phyloP scores from a whole-genome alignment of 176 grass and related monocot species.

The Oryza longistaminata region DNA sequence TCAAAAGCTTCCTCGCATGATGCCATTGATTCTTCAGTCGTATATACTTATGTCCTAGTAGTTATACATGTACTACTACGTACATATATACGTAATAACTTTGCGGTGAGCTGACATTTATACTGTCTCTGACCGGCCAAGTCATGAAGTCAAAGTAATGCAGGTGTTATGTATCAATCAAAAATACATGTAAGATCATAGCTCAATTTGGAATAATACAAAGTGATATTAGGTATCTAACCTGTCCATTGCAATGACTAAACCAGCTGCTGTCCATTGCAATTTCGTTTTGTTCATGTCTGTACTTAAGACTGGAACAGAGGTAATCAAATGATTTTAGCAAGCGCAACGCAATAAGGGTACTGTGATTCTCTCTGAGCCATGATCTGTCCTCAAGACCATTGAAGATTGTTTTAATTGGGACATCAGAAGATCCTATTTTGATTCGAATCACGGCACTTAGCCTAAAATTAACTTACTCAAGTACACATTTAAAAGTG shows the following conservation, averaged over 20 bases:
- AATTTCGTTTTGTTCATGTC: not conserved
- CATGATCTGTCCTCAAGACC: not conserved
- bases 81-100: not conserved
- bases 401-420: constrained; percentile 8
- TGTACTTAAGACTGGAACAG: not conserved
- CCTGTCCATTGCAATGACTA: not conserved
- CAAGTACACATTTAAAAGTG: not conserved
- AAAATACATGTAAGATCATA: not conserved
- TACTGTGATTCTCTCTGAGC: not conserved
- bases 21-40: not conserved
- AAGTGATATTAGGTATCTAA: not conserved
- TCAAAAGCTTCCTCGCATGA: constrained; percentile 65
- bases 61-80: not conserved
- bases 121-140: not conserved
- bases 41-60: no score
- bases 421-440: not conserved
- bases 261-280: no score
- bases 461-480: not conserved
- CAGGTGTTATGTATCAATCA: not conserved
- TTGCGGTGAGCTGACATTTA: not conserved
- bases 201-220: not conserved
- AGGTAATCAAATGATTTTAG: not conserved
- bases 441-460: not conserved
- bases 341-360: not conserved
- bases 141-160: not conserved